Base-by-base conservation (phyloP, 805 yeast species). In the Ogataea ramenticola region DNA sequence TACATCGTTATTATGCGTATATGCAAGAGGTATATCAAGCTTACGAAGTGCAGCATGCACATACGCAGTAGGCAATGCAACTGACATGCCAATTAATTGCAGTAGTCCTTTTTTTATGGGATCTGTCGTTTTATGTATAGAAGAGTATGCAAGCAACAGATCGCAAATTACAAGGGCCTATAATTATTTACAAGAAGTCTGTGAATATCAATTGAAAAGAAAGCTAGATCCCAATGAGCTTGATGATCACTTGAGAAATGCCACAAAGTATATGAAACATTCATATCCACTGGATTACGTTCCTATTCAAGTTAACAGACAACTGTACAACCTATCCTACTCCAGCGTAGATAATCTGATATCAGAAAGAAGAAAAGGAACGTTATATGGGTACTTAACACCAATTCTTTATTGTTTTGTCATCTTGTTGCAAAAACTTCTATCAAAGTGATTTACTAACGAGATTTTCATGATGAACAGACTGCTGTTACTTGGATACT, bases 11-110 rank as follows among this genome's bases (percentile, higher is more conserved):
- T 16, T 20, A 20, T 4, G 10, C 14, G 42, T 39, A 16, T 36
- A 20, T 37, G 53, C 62, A 16, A 49, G 55, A 35, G 68, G 68
- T 8, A 54, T 64, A 10, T 55, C 65, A 15, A 62, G 61, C 44
- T 54, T 53, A 20, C 56, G 58, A 38, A 71, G 70, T 14, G 68
- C 68, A 4, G 54, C 71, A 4, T 67, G 72, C 49, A 43, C 65
- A 3, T 56, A 53, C 45, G 52, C 61, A 15, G 63, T 67, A 12
- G 61, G 58, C 42, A 64, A 65, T 41, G 47, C 60, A 19, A 57
- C 66, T 3, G 46, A 51, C 8, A 60, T 55, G 40, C 66, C 67
- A 20, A 64, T 64, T 43, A 56, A 62, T 11, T 67, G 72, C 41
- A 42, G 50, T 12, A 55, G 64, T 49, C 53, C 55, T 2, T 49